Percentiles rank a stretch among this genome's conserved stretches.
These are phyloP conservation scores for Plantago elongata DNA, from an alignment of 257 asterid genomes.

Conservation along the genomic window DNA sequence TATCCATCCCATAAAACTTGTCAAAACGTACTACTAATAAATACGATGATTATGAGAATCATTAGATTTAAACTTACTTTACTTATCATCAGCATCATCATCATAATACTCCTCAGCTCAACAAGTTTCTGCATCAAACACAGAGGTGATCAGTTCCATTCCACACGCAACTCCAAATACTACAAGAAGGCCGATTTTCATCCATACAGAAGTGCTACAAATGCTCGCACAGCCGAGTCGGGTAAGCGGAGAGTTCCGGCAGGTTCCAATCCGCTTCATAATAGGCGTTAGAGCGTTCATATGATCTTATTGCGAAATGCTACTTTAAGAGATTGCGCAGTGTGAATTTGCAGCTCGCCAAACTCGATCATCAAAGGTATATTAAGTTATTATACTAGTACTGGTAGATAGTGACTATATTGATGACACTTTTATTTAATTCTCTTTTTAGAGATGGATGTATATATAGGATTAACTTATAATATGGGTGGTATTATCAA, in stretches of 20 bases:
- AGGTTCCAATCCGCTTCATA: constrained; percentile 63
- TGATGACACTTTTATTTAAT: neutral
- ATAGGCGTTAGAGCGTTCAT: constrained; percentile 28
- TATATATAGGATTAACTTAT: neutral
- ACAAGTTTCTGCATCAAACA: constrained; percentile 11
- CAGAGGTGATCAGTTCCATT: constrained; percentile 3
- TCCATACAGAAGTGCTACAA: neutral
- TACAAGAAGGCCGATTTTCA: constrained; percentile 9
- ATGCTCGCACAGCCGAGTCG: constrained; percentile 27
- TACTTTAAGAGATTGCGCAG: too few relatives aligned
- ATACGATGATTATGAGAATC: constrained; percentile 19
- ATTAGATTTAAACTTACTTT: constrained; percentile 29
- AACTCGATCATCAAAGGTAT: neutral
- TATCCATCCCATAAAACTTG: too few relatives aligned
- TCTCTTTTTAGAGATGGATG: neutral
- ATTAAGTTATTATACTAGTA: too few relatives aligned
- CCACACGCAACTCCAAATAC: constrained; percentile 11
- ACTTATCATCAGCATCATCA: constrained; percentile 29
- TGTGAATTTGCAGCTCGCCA: neutral
- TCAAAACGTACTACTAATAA: too few relatives aligned
- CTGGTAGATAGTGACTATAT: too few relatives aligned
- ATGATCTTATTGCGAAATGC: neutral
- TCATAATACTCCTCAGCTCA: constrained; percentile 32
- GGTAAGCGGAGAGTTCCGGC: constrained; percentile 54
- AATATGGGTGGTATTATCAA: neutral